Base-by-base conservation (phyloP, 305 asterid species). In the Fraxinus velutina region DNA sequence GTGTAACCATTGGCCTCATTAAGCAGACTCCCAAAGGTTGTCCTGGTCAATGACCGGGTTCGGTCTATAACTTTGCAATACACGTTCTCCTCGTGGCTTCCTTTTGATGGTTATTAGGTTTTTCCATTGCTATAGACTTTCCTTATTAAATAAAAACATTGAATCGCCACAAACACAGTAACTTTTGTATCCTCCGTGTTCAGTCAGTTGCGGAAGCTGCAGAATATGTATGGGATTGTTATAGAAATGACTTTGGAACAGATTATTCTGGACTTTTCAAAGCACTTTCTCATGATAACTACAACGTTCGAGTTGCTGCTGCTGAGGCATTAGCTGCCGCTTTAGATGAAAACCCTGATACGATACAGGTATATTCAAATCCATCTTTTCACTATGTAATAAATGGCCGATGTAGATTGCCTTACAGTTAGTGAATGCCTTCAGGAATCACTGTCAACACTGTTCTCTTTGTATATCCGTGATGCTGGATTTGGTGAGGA, bases 271-370 rank as follows among this genome's bases (percentile, higher is more conserved):
- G 90, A 78, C 94, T 96, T 55, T 90, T 92, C 82, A 84, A 83
- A 83, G 98, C 96, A 78, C 98, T 96, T 86, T 93, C 98, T 75
- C 95, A 94, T 86, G 89, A 88, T 84, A 92, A 93, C 88, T 92
- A 90, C 85, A 91, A 90, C 86, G 98, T 96, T 77, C 90, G 99
- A 83, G 92, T 92, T 52, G 97, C 99, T 86, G 98, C 98, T 15
- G 95, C 98, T 13, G 99, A 96, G 87, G 99, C 97, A 79, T 92
- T 96, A 85, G 98, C 98, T 71, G 98, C 99, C 50, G 98, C 97
- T 83, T 88, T 96, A 90, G 99, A 96, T 90, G 99, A 96, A 89
- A 93, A 90, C 33, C 99, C 99, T 57, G 98, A 94, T 80, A 87
- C 97, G 4, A 92, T 91, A 87, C 99, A 93, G 97, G 99, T 94